Evolutionary conservation across 2,329 filamentous ascomycete species (phyloP).

Genomic region (Trichoderma cornu-damae): DNA sequence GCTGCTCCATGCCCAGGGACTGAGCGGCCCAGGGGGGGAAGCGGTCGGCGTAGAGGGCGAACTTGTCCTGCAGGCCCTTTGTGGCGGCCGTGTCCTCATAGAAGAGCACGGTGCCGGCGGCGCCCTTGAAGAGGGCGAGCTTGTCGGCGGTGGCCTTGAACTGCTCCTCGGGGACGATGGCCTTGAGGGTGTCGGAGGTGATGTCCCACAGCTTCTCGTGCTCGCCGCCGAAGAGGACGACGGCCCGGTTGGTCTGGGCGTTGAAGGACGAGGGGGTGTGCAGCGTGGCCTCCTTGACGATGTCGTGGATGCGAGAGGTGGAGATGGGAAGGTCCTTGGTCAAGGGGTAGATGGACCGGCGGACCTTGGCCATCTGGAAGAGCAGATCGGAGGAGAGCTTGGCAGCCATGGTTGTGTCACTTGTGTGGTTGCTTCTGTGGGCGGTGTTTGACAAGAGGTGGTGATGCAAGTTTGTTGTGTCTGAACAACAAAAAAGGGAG

Average conservation of each 20-base stretch:
- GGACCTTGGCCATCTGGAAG: slow-evolving; percentile 60
- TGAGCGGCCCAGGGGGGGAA: slow-evolving; percentile 76
- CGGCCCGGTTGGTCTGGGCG: slow-evolving; percentile 72
- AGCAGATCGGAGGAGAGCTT: slow-evolving; percentile 45
- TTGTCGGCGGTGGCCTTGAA: slow-evolving; percentile 50
- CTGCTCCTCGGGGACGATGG: slow-evolving; percentile 59
- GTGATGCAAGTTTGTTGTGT: neutral
- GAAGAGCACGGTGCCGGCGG: slow-evolving; percentile 80
- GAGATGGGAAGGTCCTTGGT: slow-evolving; percentile 53
- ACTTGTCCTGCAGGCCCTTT: slow-evolving; percentile 61
- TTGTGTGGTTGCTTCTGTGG: slow-evolving; percentile 35
- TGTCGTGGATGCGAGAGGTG: slow-evolving; percentile 56
- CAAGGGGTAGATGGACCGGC: slow-evolving; percentile 65
- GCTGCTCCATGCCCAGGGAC: slow-evolving; percentile 73
- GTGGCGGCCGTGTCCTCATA: slow-evolving; percentile 72
- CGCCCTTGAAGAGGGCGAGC: slow-evolving; percentile 58
- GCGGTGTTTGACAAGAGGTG: slow-evolving; percentile 6
- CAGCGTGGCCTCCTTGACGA: slow-evolving; percentile 59
- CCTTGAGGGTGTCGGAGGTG: slow-evolving; percentile 44
- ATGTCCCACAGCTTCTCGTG: slow-evolving; percentile 87
- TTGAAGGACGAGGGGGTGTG: slow-evolving; percentile 82
- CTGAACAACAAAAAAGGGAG: no score
- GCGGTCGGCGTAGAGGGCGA: slow-evolving; percentile 68
- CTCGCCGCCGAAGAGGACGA: slow-evolving; percentile 74
- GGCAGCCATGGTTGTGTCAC: no score